Evolutionary conservation across 805 yeast genomes (phyloP).

Genomic region (Jamesozyma jinghongensis): DNA sequence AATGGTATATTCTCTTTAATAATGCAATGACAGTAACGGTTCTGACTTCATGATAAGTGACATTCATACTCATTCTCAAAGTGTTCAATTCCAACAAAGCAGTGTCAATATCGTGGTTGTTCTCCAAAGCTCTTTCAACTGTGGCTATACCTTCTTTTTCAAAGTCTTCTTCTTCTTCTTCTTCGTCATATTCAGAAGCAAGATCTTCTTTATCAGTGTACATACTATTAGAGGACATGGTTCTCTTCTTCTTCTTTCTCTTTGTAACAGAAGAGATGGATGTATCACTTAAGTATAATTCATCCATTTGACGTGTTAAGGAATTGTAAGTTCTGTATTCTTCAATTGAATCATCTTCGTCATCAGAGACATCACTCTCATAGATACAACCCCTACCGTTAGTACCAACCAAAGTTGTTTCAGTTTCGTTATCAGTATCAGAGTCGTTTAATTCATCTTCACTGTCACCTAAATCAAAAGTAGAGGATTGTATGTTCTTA

Average conservation of each 20-base stretch:
- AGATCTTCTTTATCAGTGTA: constrained; percentile 38
- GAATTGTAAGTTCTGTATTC: constrained; percentile 25
- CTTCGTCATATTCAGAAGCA: constrained; percentile 36
- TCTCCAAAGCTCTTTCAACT: constrained; percentile 81
- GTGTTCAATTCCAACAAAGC: constrained; percentile 90
- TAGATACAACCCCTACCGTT: constrained; percentile 32
- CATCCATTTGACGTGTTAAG: constrained; percentile 38
- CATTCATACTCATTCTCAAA: constrained; percentile 95
- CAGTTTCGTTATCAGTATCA: constrained; percentile 26
- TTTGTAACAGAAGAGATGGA: constrained; percentile 46
- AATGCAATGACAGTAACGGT: constrained; percentile 69
- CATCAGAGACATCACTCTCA: constrained; percentile 30
- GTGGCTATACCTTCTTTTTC: constrained; percentile 88
- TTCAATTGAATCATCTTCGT: constrained; percentile 24
- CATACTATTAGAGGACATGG: constrained; percentile 33
- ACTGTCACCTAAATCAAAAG: constrained; percentile 14
- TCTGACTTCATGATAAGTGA: constrained; percentile 86
- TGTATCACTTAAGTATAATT: constrained; percentile 46
- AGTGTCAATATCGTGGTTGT: constrained; percentile 87
- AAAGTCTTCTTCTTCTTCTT: constrained; percentile 63
- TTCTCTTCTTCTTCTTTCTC: constrained; percentile 37
- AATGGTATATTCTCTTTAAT: constrained; percentile 57
- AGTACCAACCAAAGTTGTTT: constrained; percentile 28
- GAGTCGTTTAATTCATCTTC: constrained; percentile 6
- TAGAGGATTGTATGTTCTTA: constrained; percentile 22